Percentiles rank a stretch among this genome's conserved stretches.
phyloP scores from a whole-genome alignment of 352 stramenopile species.

The Globisporangium polare region DNA sequence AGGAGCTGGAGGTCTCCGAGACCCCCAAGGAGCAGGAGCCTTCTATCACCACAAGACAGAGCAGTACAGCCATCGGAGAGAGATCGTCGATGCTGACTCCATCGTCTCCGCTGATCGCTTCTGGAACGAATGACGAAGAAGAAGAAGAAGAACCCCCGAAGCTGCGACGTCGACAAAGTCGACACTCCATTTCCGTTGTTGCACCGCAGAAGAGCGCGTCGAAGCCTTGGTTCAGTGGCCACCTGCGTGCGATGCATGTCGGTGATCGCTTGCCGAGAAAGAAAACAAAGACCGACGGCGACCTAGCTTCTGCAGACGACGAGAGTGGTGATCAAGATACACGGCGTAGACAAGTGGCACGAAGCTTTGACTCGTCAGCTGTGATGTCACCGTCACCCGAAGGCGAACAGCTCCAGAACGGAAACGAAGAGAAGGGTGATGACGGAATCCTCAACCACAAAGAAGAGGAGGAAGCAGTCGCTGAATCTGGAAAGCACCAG shows the following conservation, averaged over 20 bases:
- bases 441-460: not conserved
- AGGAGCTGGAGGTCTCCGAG: constrained; percentile 20
- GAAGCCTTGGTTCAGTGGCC: constrained; percentile 61
- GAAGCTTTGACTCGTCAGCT: not conserved
- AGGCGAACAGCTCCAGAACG: not conserved
- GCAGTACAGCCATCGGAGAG: constrained; percentile 22
- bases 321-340: constrained; percentile 10
- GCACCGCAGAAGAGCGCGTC: constrained; percentile 19
- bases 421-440: not conserved
- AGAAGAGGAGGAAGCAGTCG: constrained; percentile 20
- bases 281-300: constrained; percentile 32
- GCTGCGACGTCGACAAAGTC: constrained; percentile 18
- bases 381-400: not conserved
- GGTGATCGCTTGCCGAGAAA: constrained; percentile 53
- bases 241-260: constrained; percentile 71
- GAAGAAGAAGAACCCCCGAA: constrained; percentile 25
- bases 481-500: constrained; percentile 12
- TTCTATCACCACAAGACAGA: constrained; percentile 12
- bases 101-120: constrained; percentile 18
- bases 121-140: constrained; percentile 20
- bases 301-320: constrained; percentile 5
- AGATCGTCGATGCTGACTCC: constrained; percentile 12
- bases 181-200: constrained; percentile 23
- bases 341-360: not conserved
- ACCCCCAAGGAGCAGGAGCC: constrained; percentile 13